Percentiles rank a stretch among this genome's conserved stretches.
Conservation (phyloP, 768 basidiomycete species). For the Hypholoma sublateritium region DNA sequence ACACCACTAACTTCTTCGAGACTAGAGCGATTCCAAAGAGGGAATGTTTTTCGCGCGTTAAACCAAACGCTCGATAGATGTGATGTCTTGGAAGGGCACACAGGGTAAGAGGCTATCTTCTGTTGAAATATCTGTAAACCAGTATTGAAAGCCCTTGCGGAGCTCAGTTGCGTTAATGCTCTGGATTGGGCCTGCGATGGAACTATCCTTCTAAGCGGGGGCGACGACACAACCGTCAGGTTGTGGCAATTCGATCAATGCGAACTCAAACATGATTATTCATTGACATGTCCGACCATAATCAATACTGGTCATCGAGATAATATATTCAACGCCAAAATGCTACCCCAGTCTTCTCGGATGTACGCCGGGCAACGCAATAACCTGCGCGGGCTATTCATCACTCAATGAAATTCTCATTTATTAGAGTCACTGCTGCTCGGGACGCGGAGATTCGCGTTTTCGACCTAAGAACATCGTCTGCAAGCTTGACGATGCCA, state of each 20-base stretch:
- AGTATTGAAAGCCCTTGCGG: background rate
- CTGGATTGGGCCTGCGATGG: constrained; percentile 72
- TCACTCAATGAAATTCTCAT: constrained; percentile 8
- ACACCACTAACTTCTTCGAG: constrained; percentile 18
- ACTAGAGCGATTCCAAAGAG: constrained; percentile 26
- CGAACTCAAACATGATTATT: constrained; percentile 49
- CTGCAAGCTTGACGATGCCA: constrained; percentile 23
- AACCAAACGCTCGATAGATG: constrained; percentile 56
- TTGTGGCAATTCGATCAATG: constrained; percentile 71
- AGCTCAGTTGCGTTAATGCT: constrained; percentile 62
- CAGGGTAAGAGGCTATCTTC: constrained; percentile 45
- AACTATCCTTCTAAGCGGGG: constrained; percentile 63
- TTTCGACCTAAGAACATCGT: constrained; percentile 60
- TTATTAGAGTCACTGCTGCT: constrained; percentile 61
- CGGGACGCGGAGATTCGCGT: constrained; percentile 77
- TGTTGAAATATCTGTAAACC: too few species aligned
- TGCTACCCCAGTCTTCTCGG: constrained; percentile 76
- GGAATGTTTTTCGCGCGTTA: constrained; percentile 24
- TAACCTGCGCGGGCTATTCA: background rate
- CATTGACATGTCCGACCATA: constrained; percentile 63
- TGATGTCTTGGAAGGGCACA: constrained; percentile 77
- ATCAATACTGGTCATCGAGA: constrained; percentile 77
- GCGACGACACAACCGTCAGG: constrained; percentile 77
- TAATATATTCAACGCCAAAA: constrained; percentile 85
- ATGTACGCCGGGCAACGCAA: constrained; percentile 48